phyloP scores from a whole-genome alignment of 2,329 filamentous ascomycete genomes.

The Bipolaris oryzae region DNA sequence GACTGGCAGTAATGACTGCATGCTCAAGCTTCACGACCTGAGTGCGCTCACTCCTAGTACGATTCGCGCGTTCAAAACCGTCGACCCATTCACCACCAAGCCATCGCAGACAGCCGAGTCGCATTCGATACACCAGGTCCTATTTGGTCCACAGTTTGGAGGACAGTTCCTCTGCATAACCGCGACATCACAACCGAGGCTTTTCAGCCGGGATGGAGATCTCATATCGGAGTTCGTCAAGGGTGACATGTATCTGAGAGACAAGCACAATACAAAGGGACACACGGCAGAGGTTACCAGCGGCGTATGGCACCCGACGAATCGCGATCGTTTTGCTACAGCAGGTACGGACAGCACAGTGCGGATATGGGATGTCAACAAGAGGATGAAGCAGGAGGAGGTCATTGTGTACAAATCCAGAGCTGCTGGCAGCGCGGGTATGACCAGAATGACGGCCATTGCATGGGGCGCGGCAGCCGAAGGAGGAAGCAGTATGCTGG shows the following conservation, averaged over 20 bases:
- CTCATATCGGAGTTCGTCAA: slow-evolving; percentile 88
- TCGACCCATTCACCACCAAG: slow-evolving; percentile 85
- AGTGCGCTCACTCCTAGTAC: slow-evolving; percentile 95
- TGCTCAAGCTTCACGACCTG: slow-evolving; percentile 92
- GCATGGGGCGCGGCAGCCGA: slow-evolving; percentile 80
- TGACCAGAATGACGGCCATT: slow-evolving; percentile 92
- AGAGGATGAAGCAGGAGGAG: slow-evolving; percentile 86
- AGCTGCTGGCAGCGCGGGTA: slow-evolving; percentile 83
- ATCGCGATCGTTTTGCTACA: slow-evolving; percentile 84
- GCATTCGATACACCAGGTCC: slow-evolving; percentile 83
- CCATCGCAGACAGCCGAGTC: slow-evolving; percentile 74
- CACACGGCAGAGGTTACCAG: slow-evolving; percentile 91
- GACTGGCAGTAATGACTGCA: slow-evolving; percentile 90
- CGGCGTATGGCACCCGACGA: slow-evolving; percentile 87
- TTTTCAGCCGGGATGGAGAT: slow-evolving; percentile 88
- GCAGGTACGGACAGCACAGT: slow-evolving; percentile 94
- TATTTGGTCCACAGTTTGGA: slow-evolving; percentile 84
- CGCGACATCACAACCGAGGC: slow-evolving; percentile 86
- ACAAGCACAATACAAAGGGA: slow-evolving; percentile 97
- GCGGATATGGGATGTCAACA: slow-evolving; percentile 95
- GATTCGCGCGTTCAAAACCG: slow-evolving; percentile 87
- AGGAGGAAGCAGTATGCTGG: slow-evolving; percentile 78
- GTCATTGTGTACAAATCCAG: slow-evolving; percentile 96
- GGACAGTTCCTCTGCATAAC: slow-evolving; percentile 84
- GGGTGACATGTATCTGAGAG: slow-evolving; percentile 96